Evolutionary conservation across 768 basidiomycete genomes (phyloP), one percentile per base, ranked within the genome.

Genomic region (Tephrocybe rancida): DNA sequence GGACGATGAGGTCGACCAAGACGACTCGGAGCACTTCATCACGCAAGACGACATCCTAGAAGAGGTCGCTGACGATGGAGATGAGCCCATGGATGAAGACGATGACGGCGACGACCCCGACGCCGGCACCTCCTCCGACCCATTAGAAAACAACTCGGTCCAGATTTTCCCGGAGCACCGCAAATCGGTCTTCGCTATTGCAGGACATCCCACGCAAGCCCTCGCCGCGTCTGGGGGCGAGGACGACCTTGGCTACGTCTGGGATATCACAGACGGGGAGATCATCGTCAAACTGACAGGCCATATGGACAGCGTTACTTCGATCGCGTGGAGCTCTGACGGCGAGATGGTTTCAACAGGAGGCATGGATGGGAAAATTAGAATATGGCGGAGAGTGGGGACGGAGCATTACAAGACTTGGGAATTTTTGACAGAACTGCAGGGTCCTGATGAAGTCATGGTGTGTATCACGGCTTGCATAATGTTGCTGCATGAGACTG

Each of bases 301-400:
- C 2, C 97, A 99, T 70, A 85, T 86, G 6, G 97, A 99, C 67
- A 95, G 92, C 57, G 93, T 99, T 43, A 86, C 86, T 4, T 78
- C 78, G 49, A 79, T 81, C 3, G 86, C 79, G 19, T 99, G 91
- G 82, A 96, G 86, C 67, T 62, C 75, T 0, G 96, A 98, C 66
- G 97, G 97, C 2, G 89, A 97, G 72, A 81, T 97, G 81, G 79
- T 95, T 52, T 86, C 95, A 14, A 97, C 95, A 0, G 97, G 96
- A 9, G 97, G 97, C 0, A 98, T 99, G 97, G 97, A 99, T 64
- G 97, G 97, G 8, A 87, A 85, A 67, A 87, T 98, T 34, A 79
- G 95, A 56, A 74, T 99, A 56, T 99, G 97, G 97, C 76, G 88
- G 65, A 78, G 93, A 62, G 88, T 93, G 13, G 88, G 86, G 4